phyloP scores from a whole-genome alignment of 1,139 yeast genomes.

The Candida pseudocylindracea region DNA sequence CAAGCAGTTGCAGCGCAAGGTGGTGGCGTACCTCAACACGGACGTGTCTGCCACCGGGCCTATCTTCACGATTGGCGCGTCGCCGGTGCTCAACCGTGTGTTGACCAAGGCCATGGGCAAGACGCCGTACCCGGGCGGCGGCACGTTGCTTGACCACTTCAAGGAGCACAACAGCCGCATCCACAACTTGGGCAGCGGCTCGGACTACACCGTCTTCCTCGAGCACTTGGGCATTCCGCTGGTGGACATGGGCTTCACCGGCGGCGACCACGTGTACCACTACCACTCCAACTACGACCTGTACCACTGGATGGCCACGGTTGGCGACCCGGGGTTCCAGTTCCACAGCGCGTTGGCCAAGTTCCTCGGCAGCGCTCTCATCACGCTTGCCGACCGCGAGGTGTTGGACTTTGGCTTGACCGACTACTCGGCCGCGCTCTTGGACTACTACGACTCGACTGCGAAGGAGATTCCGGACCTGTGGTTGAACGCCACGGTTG shows the following conservation, averaged over 20 bases:
- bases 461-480: conserved; percentile 1
- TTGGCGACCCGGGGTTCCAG: conserved; percentile 34
- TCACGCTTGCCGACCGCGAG: not conserved
- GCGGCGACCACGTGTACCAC: conserved; percentile 30
- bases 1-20: conserved; percentile 12
- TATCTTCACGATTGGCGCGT: conserved; percentile 12
- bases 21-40: conserved; percentile 20
- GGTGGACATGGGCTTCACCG: conserved; percentile 14
- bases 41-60: conserved; percentile 18
- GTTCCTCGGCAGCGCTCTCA: conserved; percentile 7
- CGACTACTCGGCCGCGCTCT: not conserved
- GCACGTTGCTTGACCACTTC: conserved; percentile 38
- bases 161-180: conserved; percentile 12
- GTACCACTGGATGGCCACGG: conserved; percentile 37
- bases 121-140: conserved; percentile 23
- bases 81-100: conserved; percentile 16
- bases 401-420: not conserved
- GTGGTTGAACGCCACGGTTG: conserved; percentile 1
- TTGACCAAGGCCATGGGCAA: conserved; percentile 12
- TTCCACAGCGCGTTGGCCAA: conserved; percentile 31
- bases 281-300: conserved; percentile 55
- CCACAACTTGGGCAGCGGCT: conserved; percentile 18
- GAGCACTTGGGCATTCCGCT: conserved; percentile 25
- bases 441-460: conserved; percentile 1
- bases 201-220: conserved; percentile 23